Base-by-base conservation (phyloP, 306 rosid genomes). In the Prunus fruticosa region DNA sequence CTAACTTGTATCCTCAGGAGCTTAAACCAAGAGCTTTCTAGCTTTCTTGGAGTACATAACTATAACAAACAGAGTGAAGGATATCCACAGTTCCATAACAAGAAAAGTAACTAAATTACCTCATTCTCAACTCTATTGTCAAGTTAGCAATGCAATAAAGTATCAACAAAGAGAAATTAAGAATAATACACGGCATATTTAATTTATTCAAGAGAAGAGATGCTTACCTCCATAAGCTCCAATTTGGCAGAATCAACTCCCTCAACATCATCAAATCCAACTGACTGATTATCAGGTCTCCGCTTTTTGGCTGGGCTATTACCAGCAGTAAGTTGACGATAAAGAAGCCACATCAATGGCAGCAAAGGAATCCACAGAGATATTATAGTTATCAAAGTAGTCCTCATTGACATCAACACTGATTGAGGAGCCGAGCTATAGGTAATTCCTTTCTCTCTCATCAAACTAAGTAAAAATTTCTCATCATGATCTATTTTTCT, bases 311-410 rank as follows among this genome's bases (percentile, higher is more conserved):
- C 97, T 19, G 97, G 91, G 86, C 93, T 95, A 84, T 86, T 90
- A 47, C 93, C 90, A 28, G 93, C 92, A 80, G 97, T 90, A 75
- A 95, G 96, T 81, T 95, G 97, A 65, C 96, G 98, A 73, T 92
- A 86, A 22, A 95, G 87, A 80, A 95, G 90, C 98, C 98, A 95
- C 97, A 95, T 95, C 85, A 95, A 79, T 30, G 98, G 98, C 73
- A 88, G 84, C 74, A 95, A 84, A 71, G 98, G 97, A 83, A 95
- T 89, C 98, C 98, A 95, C 22, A 95, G 80, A 60, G 97, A 83
- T 69, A 95, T 58, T 65, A 92, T 83, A 3, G 97, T 89, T 75
- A 92, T 75, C 91, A 95, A 79, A 62, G 90, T 89, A 81, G 83
- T 86, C 88, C 97, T 95, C 86, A 92, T 80, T 6, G 93, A 84